These are phyloP conservation scores for Gyrodon lividus DNA, from an alignment of 768 basidiomycete species.

Conservation along the genomic window DNA sequence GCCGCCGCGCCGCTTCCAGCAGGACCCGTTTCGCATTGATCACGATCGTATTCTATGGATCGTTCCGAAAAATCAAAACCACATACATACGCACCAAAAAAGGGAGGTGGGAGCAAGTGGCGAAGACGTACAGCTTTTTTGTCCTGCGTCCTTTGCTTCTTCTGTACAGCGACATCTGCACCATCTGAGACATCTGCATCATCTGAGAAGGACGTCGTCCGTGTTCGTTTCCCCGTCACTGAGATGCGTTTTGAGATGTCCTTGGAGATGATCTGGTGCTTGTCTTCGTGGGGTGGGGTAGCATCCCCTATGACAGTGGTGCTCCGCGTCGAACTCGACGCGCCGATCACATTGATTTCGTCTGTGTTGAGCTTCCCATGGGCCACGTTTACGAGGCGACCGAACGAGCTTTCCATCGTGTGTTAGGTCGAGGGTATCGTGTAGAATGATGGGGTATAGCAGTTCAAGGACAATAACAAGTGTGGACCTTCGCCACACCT, in stretches of 20 bases:
- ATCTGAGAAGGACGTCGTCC: constrained; percentile 7
- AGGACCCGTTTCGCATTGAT: constrained; percentile 36
- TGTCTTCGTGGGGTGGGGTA: constrained; percentile 17
- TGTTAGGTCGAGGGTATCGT: background rate
- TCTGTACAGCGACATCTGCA: constrained; percentile 5
- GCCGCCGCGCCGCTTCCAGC: constrained; percentile 42
- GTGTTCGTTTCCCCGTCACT: constrained; percentile 17
- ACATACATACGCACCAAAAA: background rate
- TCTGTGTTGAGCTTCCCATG: constrained; percentile 15
- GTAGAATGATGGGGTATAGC: too few relatives aligned
- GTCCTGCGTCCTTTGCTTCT: constrained; percentile 34
- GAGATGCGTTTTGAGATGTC: constrained; percentile 11
- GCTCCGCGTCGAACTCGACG: constrained; percentile 25
- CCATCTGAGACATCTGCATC: constrained; percentile 5
- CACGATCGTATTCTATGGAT: constrained; percentile 43
- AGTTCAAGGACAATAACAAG: too few relatives aligned
- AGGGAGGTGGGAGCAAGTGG: background rate
- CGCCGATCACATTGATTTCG: constrained; percentile 29
- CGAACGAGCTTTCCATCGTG: background rate
- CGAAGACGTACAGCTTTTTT: constrained; percentile 40
- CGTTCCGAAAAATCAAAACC: background rate
- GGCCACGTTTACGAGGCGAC: background rate
- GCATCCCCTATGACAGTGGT: constrained; percentile 30
- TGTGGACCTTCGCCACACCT: background rate
- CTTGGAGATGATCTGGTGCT: constrained; percentile 2